Evolutionary conservation across 176 grass and related monocot species (phyloP).

Genomic region (Saccharum spontaneum): DNA sequence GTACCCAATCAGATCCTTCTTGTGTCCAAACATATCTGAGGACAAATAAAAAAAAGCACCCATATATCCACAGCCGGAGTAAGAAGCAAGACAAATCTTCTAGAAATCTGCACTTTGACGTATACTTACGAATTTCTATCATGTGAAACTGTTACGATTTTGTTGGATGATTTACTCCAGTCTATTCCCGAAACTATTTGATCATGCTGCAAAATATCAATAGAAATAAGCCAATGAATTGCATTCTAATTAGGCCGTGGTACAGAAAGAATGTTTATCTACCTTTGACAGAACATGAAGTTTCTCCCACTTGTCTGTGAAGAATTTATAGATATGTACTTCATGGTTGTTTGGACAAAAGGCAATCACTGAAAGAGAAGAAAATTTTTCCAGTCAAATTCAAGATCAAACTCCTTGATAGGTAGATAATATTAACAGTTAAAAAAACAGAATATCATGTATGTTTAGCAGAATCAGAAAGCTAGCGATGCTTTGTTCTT

Average conservation of each 20-base stretch:
- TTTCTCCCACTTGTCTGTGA: conserved; percentile 96
- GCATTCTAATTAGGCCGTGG: not conserved
- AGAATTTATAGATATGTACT: conserved; percentile 89
- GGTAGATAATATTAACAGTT: not conserved
- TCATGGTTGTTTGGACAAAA: conserved; percentile 98
- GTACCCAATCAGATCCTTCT: conserved; percentile 93
- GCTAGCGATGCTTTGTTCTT: not conserved
- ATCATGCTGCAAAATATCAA: conserved; percentile 72
- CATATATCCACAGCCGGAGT: conserved; percentile 28
- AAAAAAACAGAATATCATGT: not conserved
- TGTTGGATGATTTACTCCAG: conserved; percentile 86
- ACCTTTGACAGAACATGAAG: conserved; percentile 97
- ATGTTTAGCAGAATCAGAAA: not conserved
- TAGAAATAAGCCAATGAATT: conserved; percentile 18
- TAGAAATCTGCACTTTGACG: conserved; percentile 1
- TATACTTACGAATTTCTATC: conserved; percentile 93
- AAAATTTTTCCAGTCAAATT: conserved; percentile 28
- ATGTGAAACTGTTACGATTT: conserved; percentile 97
- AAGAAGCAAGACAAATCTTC: not conserved
- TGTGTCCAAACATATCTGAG: conserved; percentile 96
- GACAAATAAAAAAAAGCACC: not conserved
- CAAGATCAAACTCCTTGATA: not conserved
- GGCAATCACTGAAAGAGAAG: conserved; percentile 73
- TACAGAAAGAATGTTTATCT: not conserved
- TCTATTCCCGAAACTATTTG: conserved; percentile 98